Base-by-base conservation (phyloP, 2,329 filamentous ascomycete genomes). In the Stagonosporopsis rhizophila region DNA sequence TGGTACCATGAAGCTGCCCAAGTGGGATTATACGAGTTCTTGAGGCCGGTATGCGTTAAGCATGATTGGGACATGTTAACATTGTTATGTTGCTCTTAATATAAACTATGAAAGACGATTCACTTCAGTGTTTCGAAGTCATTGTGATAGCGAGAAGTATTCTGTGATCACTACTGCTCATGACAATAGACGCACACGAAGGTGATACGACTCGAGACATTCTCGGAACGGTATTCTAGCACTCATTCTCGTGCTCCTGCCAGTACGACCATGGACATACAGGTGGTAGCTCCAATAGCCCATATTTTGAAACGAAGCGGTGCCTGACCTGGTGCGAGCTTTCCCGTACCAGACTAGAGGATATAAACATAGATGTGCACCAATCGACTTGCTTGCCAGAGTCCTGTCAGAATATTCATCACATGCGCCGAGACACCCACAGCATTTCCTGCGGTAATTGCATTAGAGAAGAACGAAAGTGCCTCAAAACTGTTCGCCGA, bases 1-100 rank as follows among this genome's bases (percentile, higher is more conserved):
- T 75, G 92, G 92, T 22, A 95, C 90, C 66, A 96, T 96, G 92
- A 93, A 93, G 87, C 83, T 93, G 63, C 82, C 84, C 68, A 85
- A 80, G 61, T 92, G 89, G 87, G 73, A 75, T 50, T 76, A 71
- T 45, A 54, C 50, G n/a, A 56, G 53, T 39, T 49, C 52, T 20
- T 20, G 46, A 61, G 52, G 42, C 47, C 23, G 38, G 37, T 20
- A 44, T 56, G 60, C 35, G 46, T 9, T 51, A 41, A n/a, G 17
- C 4, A n/a, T 32, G 12, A 14, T 8, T 15, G 34, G 2, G n/a
- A 32, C 12, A 14, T 41, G n/a, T 28, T n/a, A 6, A 30, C n/a
- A 37, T 32, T 8, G 4, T 17, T 27, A 19, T 17, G 9, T 17
- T 28, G 4, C 22, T 28, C 12, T 27, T 9, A n/a, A n/a, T 2